Evolutionary conservation across 441 rosid species (phyloP).

Genomic region (Hura crepitans): DNA sequence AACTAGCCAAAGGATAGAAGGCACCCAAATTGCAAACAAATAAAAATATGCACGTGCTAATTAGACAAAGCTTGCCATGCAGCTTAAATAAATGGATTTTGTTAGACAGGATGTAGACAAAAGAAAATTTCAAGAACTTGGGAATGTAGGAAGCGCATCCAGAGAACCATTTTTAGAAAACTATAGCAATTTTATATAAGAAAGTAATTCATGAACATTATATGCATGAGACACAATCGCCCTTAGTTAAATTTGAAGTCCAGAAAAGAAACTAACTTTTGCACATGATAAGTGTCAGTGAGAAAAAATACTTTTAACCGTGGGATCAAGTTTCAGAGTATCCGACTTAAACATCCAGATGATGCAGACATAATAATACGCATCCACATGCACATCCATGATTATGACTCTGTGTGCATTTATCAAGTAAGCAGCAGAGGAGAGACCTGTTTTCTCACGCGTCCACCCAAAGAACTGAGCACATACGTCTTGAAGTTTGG

Average conservation of each 20-base stretch:
- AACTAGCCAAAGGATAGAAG: not conserved
- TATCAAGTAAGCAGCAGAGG: conserved; percentile 17
- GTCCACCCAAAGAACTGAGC: conserved; percentile 73
- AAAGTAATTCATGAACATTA: not conserved
- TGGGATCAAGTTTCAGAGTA: not conserved
- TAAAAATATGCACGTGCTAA: not conserved
- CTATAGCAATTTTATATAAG: conserved; percentile 1
- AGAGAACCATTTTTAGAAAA: conserved; percentile 1
- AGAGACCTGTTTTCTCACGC: conserved; percentile 75
- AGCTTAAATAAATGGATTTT: not conserved
- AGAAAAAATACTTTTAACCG: not conserved
- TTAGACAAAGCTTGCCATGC: not conserved
- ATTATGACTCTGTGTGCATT: not conserved
- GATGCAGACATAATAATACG: not conserved
- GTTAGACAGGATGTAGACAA: not conserved
- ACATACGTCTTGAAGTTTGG: conserved; percentile 59
- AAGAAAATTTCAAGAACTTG: not conserved
- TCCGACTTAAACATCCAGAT: conserved; percentile 1
- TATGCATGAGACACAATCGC: not conserved
- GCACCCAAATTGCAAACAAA: not conserved
- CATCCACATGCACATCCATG: not conserved
- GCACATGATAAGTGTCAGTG: not conserved
- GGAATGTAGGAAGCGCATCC: not conserved
- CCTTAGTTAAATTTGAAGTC: not conserved
- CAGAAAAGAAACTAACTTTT: conserved; percentile 7